phyloP scores from a whole-genome alignment of 129 eudicot species.

The Pseudognaphalium luteoalbum region DNA sequence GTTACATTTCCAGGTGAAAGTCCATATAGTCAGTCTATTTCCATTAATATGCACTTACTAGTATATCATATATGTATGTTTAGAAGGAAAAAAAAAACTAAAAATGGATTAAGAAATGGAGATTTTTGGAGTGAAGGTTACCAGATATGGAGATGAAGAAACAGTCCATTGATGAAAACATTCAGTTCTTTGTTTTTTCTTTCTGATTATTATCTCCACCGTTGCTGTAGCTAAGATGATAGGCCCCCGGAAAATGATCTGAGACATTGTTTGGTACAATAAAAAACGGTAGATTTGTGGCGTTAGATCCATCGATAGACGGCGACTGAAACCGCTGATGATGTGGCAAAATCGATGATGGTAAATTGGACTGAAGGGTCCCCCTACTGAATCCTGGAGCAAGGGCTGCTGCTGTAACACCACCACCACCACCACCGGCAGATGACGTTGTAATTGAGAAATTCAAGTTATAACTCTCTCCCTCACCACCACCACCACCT shows the following conservation, averaged over 20 bases:
- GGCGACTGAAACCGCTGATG: conserved; percentile 50
- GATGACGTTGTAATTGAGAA: conserved; percentile 48
- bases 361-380: conserved; percentile 99
- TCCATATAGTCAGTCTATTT: too few species aligned
- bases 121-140: background rate
- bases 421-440: conserved; percentile 36
- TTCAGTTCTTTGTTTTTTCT: conserved; percentile 63
- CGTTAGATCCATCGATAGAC: conserved; percentile 50
- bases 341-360: conserved; percentile 37
- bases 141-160: conserved; percentile 16
- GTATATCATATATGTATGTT: background rate
- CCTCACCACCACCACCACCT: conserved; percentile 37
- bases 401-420: conserved; percentile 22
- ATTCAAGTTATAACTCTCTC: conserved; percentile 61
- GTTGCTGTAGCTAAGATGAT: conserved; percentile 71
- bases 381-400: conserved; percentile 89
- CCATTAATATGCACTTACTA: background rate
- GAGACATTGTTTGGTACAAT: conserved; percentile 42
- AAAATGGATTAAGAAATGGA: background rate
- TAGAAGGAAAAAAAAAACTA: background rate
- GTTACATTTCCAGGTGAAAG: background rate
- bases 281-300: conserved; percentile 50
- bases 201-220: conserved; percentile 53
- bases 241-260: conserved; percentile 49
- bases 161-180: conserved; percentile 5